Conservation (phyloP, 176 grass and related monocot genomes). For the Avena eriantha region DNA sequence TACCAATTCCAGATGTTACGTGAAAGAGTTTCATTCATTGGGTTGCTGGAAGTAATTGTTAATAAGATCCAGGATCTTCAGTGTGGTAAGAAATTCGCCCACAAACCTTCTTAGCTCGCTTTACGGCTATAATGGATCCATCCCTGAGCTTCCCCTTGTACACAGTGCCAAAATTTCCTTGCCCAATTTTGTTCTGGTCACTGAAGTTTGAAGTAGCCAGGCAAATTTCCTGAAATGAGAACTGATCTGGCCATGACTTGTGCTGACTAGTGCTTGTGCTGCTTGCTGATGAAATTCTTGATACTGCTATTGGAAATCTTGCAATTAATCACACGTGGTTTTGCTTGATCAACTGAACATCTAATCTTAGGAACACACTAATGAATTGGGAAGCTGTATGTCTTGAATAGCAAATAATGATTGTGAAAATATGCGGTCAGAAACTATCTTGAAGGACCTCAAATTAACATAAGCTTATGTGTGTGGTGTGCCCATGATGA, state of each 20-base stretch:
- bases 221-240: conserved; percentile 68
- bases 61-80: conserved; percentile 31
- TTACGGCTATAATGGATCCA: conserved; percentile 84
- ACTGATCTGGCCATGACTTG: conserved; percentile 52
- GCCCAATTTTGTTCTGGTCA: conserved; percentile 76
- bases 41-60: conserved; percentile 28
- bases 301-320: conserved; percentile 53
- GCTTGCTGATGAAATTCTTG: conserved; percentile 70
- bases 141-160: conserved; percentile 85
- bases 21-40: conserved; percentile 21
- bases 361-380: neutral
- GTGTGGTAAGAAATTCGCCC: conserved; percentile 21
- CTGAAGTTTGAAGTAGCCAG: conserved; percentile 84
- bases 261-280: conserved; percentile 57
- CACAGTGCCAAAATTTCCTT: conserved; percentile 80
- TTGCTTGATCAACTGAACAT: conserved; percentile 29
- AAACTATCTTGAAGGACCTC: conserved; percentile 7
- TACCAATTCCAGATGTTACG: conserved; percentile 51
- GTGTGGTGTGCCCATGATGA: neutral
- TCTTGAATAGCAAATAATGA: neutral
- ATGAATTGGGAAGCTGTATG: neutral
- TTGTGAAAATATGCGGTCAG: neutral
- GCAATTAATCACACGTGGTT: conserved; percentile 9
- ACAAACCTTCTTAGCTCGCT: conserved; percentile 84
- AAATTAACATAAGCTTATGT: conserved; percentile 6